phyloP scores from a whole-genome alignment of 2,329 filamentous ascomycete species.

The Claviceps arundinis region DNA sequence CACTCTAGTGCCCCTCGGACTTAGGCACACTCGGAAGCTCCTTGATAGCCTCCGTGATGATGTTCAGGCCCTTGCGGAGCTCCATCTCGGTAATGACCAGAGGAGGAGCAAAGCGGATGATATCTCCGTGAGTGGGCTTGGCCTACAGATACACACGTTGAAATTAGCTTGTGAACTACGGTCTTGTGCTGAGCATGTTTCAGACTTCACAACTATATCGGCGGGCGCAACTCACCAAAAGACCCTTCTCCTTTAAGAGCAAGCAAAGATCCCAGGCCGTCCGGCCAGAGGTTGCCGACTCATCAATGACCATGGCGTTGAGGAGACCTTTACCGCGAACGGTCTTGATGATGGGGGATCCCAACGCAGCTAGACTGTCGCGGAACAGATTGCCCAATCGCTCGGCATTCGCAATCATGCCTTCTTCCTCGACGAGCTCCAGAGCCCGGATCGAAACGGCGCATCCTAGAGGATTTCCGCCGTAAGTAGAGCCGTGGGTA shows the following conservation, averaged over 20 bases:
- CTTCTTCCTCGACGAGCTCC: conserved; percentile 85
- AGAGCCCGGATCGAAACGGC: conserved; percentile 91
- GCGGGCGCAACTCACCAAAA: conserved; percentile 51
- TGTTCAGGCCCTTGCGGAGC: conserved; percentile 61
- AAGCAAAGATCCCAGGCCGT: conserved; percentile 95
- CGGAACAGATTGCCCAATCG: conserved; percentile 72
- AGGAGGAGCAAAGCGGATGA: conserved; percentile 94
- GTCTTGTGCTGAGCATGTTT: too few species aligned
- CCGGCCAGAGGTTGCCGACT: conserved; percentile 70
- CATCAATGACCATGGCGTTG: conserved; percentile 93
- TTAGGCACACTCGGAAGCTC: conserved; percentile 56
- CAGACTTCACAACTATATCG: neutral
- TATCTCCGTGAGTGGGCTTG: conserved; percentile 97
- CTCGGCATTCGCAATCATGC: conserved; percentile 73
- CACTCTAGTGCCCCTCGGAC: conserved; percentile 22
- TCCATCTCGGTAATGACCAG: conserved; percentile 86
- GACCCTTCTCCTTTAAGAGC: conserved; percentile 86
- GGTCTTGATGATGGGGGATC: conserved; percentile 65
- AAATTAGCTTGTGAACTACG: neutral
- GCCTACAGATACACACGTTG: conserved; percentile 40
- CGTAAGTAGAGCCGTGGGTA: conserved; percentile 96
- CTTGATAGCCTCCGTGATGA: conserved; percentile 68
- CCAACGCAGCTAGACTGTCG: conserved; percentile 59
- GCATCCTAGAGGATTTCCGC: conserved; percentile 89
- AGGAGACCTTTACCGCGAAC: conserved; percentile 88